Evolutionary conservation across 2,329 filamentous ascomycete genomes (phyloP), one percentile per base, ranked within the genome.

Genomic region (Fusarium vanettenii): DNA sequence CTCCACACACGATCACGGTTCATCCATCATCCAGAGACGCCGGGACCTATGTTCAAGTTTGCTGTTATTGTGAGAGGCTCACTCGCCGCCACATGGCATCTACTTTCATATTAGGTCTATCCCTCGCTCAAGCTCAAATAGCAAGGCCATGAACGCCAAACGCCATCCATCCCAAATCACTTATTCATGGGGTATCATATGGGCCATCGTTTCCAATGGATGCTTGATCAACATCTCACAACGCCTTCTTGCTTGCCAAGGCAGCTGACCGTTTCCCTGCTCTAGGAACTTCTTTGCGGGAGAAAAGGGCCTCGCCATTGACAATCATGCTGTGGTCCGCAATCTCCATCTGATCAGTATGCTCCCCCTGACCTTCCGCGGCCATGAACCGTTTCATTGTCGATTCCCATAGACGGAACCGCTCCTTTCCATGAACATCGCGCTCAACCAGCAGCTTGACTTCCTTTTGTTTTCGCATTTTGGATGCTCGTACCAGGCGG

Each of bases 291-390:
- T 90, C 88, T 71, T 88, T 88, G 45, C 90, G 87, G 50, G 87
- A 83, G 70, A 88, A 89, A 11, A 82, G 81, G 62, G 84, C 84
- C 29, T 90, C 88, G 3, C 89, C 86, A 72, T 92, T 91, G 37
- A 92, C 90, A 80, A 92, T 90, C 85, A 91, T 91, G 78, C 89
- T 92, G 74, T 90, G 87, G 68, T 92, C 90, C 3, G 89, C 89
- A 76, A 89, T 89, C 73, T 91, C 89, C 20, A 84, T 80, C 48
- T 85, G 80, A 31, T 83, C 84, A 16, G 81, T 81, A 35, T 81
- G 70, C 65, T 83, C 76, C 62, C 80, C 77, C 41, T 76, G 76
- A 43, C 76, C 67, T 64, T 82, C 77, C 69, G 72, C 74, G 13
- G 79, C 78, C 68, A 91, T 85, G 52, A 92, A 84, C 45, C 88